These are phyloP conservation scores for Orobanche coerulescens DNA, from an alignment of 257 asterid species.

Conservation along the genomic window DNA sequence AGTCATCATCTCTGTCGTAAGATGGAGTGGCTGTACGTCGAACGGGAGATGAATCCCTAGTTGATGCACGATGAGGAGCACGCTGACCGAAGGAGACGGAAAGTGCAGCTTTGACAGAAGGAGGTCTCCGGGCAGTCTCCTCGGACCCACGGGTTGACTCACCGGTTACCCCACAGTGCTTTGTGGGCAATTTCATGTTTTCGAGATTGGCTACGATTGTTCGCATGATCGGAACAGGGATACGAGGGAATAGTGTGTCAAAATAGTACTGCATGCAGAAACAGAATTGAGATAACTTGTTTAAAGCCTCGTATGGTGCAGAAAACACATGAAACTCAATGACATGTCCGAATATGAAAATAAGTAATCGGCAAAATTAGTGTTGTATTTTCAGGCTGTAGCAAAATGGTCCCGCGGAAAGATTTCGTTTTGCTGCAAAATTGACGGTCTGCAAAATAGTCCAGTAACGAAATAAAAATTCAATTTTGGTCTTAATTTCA, in stretches of 20 bases:
- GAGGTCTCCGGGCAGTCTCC: conserved; percentile 93
- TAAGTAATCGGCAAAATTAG: too few species aligned
- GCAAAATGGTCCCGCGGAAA: too few species aligned
- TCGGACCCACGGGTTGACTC: conserved; percentile 88
- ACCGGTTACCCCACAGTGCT: conserved; percentile 80
- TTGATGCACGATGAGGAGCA: conserved; percentile 97
- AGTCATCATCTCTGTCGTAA: conserved; percentile 46
- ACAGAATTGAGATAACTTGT: conserved; percentile 15
- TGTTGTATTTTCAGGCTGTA: too few species aligned
- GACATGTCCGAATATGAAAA: conserved; percentile 1
- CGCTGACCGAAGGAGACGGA: conserved; percentile 99
- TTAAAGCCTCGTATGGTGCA: background rate
- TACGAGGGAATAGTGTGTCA: conserved; percentile 91
- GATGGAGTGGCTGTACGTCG: conserved; percentile 61
- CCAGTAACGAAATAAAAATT: too few species aligned
- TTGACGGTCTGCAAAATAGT: too few species aligned
- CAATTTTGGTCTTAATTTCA: too few species aligned
- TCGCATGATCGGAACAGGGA: conserved; percentile 86
- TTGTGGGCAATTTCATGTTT: conserved; percentile 79
- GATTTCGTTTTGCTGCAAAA: too few species aligned
- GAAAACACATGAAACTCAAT: background rate
- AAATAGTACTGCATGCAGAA: conserved; percentile 78
- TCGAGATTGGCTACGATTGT: conserved; percentile 59
- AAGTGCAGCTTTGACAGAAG: conserved; percentile 95
- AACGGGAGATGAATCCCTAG: conserved; percentile 93